Percentiles rank a stretch among this genome's conserved stretches.
These are phyloP conservation scores for Xerocomellus dryophilus DNA, from an alignment of 768 basidiomycete species.

Conservation along the genomic window DNA sequence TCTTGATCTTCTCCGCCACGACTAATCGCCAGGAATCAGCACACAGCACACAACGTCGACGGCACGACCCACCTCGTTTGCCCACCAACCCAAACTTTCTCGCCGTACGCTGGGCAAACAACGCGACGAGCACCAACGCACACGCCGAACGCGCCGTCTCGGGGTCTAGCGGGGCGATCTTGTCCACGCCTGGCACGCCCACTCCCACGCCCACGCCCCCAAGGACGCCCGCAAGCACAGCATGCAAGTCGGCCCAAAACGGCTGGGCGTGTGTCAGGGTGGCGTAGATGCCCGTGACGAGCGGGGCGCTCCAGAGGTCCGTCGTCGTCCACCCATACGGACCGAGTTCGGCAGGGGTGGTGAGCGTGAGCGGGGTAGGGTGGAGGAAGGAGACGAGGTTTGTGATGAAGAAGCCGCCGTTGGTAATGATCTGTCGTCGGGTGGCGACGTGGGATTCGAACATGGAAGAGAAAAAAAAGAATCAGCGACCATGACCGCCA, in stretches of 20 bases:
- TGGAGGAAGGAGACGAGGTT: constrained; percentile 74
- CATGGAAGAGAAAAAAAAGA: background rate
- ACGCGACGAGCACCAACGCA: constrained; percentile 54
- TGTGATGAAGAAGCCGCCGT: constrained; percentile 77
- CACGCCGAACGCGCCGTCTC: constrained; percentile 71
- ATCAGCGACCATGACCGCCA: background rate
- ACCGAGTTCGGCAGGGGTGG: constrained; percentile 76
- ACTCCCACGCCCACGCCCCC: constrained; percentile 28
- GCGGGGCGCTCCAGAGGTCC: constrained; percentile 83
- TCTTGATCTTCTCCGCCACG: constrained; percentile 29
- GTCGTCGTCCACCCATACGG: constrained; percentile 83
- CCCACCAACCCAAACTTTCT: constrained; percentile 51
- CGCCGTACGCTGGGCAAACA: constrained; percentile 64
- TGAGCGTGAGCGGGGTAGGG: constrained; percentile 62
- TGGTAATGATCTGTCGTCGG: constrained; percentile 56
- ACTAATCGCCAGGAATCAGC: constrained; percentile 3
- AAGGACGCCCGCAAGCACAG: constrained; percentile 44
- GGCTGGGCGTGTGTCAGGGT: constrained; percentile 85
- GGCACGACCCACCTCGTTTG: constrained; percentile 15
- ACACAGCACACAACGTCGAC: background rate
- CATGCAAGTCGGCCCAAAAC: constrained; percentile 66
- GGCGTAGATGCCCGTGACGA: constrained; percentile 74
- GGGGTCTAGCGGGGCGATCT: constrained; percentile 51
- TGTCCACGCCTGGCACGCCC: constrained; percentile 9
- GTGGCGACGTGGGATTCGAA: no score